A percentile compares a stretch with the other conserved stretches of the same genome.
These are phyloP conservation scores for Pichia cactophila DNA, from an alignment of 1,139 yeast genomes.

Conservation along the genomic window DNA sequence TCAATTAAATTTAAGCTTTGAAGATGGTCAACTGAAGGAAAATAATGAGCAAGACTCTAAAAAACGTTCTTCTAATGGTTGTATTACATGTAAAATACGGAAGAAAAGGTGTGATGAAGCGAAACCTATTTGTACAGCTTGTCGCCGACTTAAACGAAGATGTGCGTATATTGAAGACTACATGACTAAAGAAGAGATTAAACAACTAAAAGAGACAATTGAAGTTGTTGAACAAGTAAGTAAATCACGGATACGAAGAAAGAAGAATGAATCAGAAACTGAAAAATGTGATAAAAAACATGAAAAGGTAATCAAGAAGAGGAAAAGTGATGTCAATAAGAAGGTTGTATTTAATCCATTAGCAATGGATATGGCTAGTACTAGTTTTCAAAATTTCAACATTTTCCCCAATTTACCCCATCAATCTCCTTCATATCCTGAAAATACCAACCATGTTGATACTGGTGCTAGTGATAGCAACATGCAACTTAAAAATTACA, in stretches of 20 bases:
- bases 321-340: slow-evolving; percentile 3
- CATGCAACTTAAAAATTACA: background rate
- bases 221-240: slow-evolving; percentile 29
- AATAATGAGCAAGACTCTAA: background rate
- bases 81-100: slow-evolving; percentile 63
- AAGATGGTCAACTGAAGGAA: background rate
- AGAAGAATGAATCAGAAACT: slow-evolving; percentile 6
- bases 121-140: slow-evolving; percentile 56
- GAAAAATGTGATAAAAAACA: background rate
- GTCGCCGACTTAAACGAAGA: slow-evolving; percentile 43
- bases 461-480: background rate
- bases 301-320: background rate
- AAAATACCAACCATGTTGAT: background rate
- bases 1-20: background rate
- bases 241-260: slow-evolving; percentile 24
- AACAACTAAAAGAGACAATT: slow-evolving; percentile 28
- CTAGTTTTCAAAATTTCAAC: background rate
- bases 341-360: slow-evolving; percentile 24
- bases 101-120: slow-evolving; percentile 69
- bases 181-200: slow-evolving; percentile 23
- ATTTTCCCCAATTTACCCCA: background rate
- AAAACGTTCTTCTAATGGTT: slow-evolving; percentile 48
- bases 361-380: slow-evolving; percentile 16
- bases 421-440: background rate
- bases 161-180: slow-evolving; percentile 47